These are phyloP conservation scores for Solanum virginianum DNA, from an alignment of 257 asterid species.

Conservation along the genomic window DNA sequence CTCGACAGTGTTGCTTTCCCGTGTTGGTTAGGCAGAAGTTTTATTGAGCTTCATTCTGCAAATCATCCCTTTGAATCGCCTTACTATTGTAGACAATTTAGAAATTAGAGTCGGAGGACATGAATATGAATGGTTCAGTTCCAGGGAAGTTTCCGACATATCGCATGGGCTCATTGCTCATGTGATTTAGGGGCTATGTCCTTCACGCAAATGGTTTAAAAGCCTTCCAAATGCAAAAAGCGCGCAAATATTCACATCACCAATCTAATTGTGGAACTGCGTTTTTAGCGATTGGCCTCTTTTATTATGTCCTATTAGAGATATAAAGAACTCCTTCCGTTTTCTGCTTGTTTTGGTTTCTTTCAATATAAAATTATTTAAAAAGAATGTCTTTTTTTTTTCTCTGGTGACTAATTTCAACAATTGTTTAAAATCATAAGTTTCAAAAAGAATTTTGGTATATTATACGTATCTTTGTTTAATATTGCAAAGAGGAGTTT, in stretches of 20 bases:
- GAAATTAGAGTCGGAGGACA: background rate
- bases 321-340: background rate
- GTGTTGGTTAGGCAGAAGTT: background rate
- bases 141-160: background rate
- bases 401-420: background rate
- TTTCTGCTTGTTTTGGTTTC: too few relatives aligned
- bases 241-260: background rate
- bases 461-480: background rate
- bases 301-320: background rate
- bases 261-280: background rate
- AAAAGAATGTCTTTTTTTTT: background rate
- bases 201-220: background rate
- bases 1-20: background rate
- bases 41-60: background rate
- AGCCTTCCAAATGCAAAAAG: background rate
- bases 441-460: background rate
- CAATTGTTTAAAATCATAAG: background rate
- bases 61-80: too few relatives aligned
- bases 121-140: background rate
- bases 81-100: background rate
- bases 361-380: too few relatives aligned
- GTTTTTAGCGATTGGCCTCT: background rate
- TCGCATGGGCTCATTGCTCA: background rate
- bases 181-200: background rate
- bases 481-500: background rate